These are phyloP conservation scores for Boletus tylopilopsis DNA, from an alignment of 768 basidiomycete species.

Conservation along the genomic window DNA sequence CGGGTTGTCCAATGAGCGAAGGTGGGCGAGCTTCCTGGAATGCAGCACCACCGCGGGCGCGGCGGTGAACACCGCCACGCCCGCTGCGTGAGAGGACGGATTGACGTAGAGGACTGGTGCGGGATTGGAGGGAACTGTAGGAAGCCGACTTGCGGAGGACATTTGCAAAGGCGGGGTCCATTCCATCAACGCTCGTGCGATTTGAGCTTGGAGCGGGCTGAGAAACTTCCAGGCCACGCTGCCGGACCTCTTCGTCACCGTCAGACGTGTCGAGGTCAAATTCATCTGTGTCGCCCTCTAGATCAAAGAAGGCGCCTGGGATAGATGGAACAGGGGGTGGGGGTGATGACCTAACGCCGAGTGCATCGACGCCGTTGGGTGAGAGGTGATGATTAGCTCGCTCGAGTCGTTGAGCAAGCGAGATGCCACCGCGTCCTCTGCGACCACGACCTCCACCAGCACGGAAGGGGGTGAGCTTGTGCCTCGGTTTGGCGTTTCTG, in stretches of 20 bases:
- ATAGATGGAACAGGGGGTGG: conserved; percentile 34
- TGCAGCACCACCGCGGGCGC: conserved; percentile 61
- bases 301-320: conserved; percentile 29
- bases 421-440: conserved; percentile 49
- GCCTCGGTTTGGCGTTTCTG: conserved; percentile 33
- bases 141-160: conserved; percentile 58
- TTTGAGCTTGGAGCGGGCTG: conserved; percentile 46
- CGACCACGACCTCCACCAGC: conserved; percentile 41
- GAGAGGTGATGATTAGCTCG: conserved; percentile 53
- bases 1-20: conserved; percentile 68
- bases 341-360: conserved; percentile 16
- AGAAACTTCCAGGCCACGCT: conserved; percentile 30
- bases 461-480: conserved; percentile 54
- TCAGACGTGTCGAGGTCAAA: conserved; percentile 25
- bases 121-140: conserved; percentile 39
- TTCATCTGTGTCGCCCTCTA: conserved; percentile 15
- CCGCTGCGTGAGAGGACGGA: conserved; percentile 48
- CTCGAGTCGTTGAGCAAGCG: conserved; percentile 60
- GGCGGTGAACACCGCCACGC: conserved; percentile 49
- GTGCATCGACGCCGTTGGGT: conserved; percentile 36
- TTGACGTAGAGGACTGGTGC: conserved; percentile 59
- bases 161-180: conserved; percentile 85
- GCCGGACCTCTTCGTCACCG: conserved; percentile 26
- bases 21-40: conserved; percentile 68
- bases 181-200: conserved; percentile 73